Evolutionary conservation across 1,139 yeast species (phyloP).

Genomic region (Pichia sp.): DNA sequence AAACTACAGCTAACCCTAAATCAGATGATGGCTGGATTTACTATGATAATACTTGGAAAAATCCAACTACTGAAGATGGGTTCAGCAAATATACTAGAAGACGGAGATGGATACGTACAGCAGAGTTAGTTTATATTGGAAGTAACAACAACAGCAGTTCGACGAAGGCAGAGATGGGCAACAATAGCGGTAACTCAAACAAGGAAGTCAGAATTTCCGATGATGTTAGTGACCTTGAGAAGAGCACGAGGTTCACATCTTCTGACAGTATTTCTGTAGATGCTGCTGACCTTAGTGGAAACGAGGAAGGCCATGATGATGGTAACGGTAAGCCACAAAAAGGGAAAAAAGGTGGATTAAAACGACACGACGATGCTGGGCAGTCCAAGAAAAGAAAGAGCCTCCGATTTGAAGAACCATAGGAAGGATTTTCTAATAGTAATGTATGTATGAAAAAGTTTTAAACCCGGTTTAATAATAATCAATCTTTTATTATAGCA

Average conservation of each 20-base stretch:
- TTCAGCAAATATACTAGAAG: conserved; percentile 89
- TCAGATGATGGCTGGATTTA: conserved; percentile 83
- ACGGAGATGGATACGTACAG: conserved; percentile 93
- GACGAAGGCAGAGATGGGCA: background rate
- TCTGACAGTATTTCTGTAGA: background rate
- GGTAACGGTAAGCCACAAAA: background rate
- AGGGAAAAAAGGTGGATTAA: conserved; percentile 7
- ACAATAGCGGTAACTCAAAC: background rate
- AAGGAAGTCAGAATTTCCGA: conserved; percentile 2
- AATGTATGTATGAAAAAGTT: background rate
- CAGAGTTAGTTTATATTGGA: conserved; percentile 56
- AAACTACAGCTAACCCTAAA: conserved; percentile 72
- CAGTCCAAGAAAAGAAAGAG: conserved; percentile 13
- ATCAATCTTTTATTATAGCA: background rate
- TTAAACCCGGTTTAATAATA: background rate
- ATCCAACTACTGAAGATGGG: conserved; percentile 82
- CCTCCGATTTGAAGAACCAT: conserved; percentile 15
- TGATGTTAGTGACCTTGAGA: background rate
- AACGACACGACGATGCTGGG: conserved; percentile 3
- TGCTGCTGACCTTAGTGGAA: conserved; percentile 1
- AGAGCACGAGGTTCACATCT: conserved; percentile 1
- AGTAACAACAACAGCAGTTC: conserved; percentile 1
- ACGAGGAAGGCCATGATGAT: background rate
- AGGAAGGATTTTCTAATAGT: background rate
- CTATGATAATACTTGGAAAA: conserved; percentile 91